phyloP scores from a whole-genome alignment of 192 early-diverging fungal species.

The Coemansia sp. region DNA sequence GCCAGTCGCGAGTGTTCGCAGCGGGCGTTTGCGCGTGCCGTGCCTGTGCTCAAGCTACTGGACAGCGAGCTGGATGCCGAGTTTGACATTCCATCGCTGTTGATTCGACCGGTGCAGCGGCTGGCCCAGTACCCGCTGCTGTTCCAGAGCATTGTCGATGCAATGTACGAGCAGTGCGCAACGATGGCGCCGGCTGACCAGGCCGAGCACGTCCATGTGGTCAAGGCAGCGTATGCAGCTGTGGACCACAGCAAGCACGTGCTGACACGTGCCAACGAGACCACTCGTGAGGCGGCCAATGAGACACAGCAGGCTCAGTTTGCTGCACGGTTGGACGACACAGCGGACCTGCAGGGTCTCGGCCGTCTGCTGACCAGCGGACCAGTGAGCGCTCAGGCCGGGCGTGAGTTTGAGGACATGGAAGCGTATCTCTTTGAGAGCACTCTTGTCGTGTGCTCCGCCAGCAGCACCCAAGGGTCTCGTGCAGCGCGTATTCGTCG shows the following conservation, averaged over 20 bases:
- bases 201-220: constrained; percentile 12
- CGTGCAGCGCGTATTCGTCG: constrained; percentile 28
- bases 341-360: constrained; percentile 1
- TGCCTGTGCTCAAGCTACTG: constrained; percentile 21
- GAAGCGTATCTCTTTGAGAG: constrained; percentile 41
- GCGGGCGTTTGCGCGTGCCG: constrained; percentile 18
- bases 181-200: constrained; percentile 8
- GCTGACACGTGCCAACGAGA: constrained; percentile 46
- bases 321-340: constrained; percentile 30
- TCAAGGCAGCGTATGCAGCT: constrained; percentile 32
- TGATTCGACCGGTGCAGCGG: constrained; percentile 52
- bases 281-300: constrained; percentile 39
- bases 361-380: constrained; percentile 33
- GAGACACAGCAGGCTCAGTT: constrained; percentile 26
- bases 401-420: constrained; percentile 22
- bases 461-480: neutral
- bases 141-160: constrained; percentile 46
- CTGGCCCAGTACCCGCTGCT: constrained; percentile 52
- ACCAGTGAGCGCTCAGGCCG: constrained; percentile 14
- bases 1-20: constrained; percentile 32
- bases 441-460: constrained; percentile 27
- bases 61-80: constrained; percentile 17
- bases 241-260: constrained; percentile 43
- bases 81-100: constrained; percentile 40
- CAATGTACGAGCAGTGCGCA: constrained; percentile 19